A percentile compares a stretch with the other conserved stretches of the same genome.
These are phyloP conservation scores for Clavulina sp. DNA, from an alignment of 768 basidiomycete species.

Conservation along the genomic window DNA sequence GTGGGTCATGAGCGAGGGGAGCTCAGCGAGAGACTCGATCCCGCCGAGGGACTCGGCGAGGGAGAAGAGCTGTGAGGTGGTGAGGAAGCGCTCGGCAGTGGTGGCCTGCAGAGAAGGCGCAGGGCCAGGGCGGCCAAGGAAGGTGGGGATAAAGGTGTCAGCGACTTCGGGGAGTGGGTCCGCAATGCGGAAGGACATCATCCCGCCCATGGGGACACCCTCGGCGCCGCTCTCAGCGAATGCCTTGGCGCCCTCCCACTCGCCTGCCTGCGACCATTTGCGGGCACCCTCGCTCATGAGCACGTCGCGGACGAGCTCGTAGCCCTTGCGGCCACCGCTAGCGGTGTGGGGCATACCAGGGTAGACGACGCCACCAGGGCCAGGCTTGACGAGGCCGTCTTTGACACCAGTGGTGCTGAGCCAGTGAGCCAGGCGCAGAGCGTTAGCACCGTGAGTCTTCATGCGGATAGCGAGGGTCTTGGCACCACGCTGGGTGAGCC, in stretches of 20 bases:
- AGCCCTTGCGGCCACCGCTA: conserved; percentile 33
- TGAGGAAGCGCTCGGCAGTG: conserved; percentile 52
- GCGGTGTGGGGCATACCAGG: conserved; percentile 70
- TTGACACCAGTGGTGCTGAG: conserved; percentile 23
- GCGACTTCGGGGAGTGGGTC: too few relatives aligned
- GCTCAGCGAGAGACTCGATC: conserved; percentile 79
- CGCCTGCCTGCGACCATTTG: conserved; percentile 35
- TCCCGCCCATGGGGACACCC: conserved; percentile 81
- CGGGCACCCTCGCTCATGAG: conserved; percentile 49
- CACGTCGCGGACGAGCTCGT: conserved; percentile 43
- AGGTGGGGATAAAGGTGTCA: too few relatives aligned
- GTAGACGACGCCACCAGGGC: conserved; percentile 61
- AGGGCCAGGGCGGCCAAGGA: conserved; percentile 23
- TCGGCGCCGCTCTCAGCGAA: conserved; percentile 13
- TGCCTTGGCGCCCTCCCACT: conserved; percentile 17
- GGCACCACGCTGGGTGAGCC: conserved; percentile 76
- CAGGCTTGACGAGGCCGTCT: conserved; percentile 44
- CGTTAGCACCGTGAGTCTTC: conserved; percentile 73
- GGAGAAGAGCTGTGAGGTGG: conserved; percentile 45
- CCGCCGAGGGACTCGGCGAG: conserved; percentile 85
- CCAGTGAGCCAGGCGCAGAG: conserved; percentile 50
- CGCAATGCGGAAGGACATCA: conserved; percentile 54
- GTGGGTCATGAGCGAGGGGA: conserved; percentile 83
- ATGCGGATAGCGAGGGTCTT: conserved; percentile 86
- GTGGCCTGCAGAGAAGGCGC: conserved; percentile 10